Conservation (phyloP, 805 yeast genomes). For the Candida maltosa region DNA sequence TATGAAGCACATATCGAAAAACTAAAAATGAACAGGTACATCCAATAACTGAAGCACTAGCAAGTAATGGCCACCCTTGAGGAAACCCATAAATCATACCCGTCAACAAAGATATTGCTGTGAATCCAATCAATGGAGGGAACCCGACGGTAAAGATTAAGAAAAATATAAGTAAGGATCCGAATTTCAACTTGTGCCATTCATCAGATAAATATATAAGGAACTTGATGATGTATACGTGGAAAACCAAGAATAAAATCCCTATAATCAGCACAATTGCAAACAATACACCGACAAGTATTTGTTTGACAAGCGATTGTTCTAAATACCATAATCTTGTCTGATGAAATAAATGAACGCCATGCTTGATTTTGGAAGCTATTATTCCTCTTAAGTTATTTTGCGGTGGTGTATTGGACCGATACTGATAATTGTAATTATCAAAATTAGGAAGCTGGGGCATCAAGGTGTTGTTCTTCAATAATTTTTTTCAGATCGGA, state of each 20-base stretch:
- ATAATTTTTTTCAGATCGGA: no score
- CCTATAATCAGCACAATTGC: constrained; percentile 18
- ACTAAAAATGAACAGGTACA: constrained; percentile 70
- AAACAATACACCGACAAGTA: constrained; percentile 10
- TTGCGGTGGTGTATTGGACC: no score
- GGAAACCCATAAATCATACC: constrained; percentile 86
- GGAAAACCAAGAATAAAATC: constrained; percentile 24
- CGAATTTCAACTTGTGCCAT: constrained; percentile 38
- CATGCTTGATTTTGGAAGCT: background rate
- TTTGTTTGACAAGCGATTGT: constrained; percentile 14
- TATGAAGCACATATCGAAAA: constrained; percentile 57
- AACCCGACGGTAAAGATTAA: constrained; percentile 69
- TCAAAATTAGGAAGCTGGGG: no score
- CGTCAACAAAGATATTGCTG: constrained; percentile 58
- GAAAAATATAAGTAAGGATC: constrained; percentile 45
- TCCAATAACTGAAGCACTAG: constrained; percentile 67
- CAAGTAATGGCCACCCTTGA: constrained; percentile 74
- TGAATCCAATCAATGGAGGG: constrained; percentile 88
- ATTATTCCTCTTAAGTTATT: no score
- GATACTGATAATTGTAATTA: no score
- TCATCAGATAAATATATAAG: constrained; percentile 43
- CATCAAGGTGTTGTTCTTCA: no score
- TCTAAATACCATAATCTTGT: constrained; percentile 15
- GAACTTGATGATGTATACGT: constrained; percentile 29
- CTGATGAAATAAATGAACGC: background rate